These are phyloP conservation scores for Biscogniauxia mediterranea DNA, from an alignment of 2,329 filamentous ascomycete genomes.

Conservation along the genomic window DNA sequence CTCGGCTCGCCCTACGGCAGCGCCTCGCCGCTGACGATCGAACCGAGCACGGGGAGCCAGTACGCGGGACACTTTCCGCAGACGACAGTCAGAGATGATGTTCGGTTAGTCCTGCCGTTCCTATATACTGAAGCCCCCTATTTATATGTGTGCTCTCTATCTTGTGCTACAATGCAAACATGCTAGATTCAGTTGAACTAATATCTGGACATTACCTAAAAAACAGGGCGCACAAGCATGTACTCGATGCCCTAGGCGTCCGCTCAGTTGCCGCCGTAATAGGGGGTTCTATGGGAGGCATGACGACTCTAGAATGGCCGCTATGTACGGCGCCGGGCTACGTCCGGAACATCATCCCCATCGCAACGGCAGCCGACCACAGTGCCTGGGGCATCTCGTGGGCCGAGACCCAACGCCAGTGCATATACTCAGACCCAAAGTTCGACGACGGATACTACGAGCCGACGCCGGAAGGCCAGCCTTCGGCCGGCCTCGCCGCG, in stretches of 20 bases:
- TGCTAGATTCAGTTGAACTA: neutral
- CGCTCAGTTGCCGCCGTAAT: constrained; percentile 52
- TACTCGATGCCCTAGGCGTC: constrained; percentile 54
- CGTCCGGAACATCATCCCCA: constrained; percentile 51
- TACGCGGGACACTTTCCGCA: constrained; percentile 57
- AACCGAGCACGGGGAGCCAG: constrained; percentile 17
- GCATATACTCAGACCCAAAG: constrained; percentile 35
- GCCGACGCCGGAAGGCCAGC: constrained; percentile 32
- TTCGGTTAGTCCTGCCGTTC: constrained; percentile 33
- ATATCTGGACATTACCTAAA: neutral
- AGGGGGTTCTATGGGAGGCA: constrained; percentile 58
- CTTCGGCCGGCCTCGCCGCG: constrained; percentile 33
- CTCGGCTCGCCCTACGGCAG: constrained; percentile 55
- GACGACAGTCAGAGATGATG: constrained; percentile 67
- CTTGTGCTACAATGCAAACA: neutral
- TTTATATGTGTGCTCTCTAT: neutral
- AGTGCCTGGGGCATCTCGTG: constrained; percentile 59
- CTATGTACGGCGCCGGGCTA: constrained; percentile 51
- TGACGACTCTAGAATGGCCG: constrained; percentile 56
- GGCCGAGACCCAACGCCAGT: constrained; percentile 56
- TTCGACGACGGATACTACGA: constrained; percentile 36
- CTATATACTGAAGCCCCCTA: neutral
- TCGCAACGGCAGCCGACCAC: constrained; percentile 54
- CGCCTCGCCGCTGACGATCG: constrained; percentile 45
- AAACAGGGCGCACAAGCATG: constrained; percentile 46